Conservation (phyloP, 2,329 filamentous ascomycete species). For the Akanthomyces dipterigenus region DNA sequence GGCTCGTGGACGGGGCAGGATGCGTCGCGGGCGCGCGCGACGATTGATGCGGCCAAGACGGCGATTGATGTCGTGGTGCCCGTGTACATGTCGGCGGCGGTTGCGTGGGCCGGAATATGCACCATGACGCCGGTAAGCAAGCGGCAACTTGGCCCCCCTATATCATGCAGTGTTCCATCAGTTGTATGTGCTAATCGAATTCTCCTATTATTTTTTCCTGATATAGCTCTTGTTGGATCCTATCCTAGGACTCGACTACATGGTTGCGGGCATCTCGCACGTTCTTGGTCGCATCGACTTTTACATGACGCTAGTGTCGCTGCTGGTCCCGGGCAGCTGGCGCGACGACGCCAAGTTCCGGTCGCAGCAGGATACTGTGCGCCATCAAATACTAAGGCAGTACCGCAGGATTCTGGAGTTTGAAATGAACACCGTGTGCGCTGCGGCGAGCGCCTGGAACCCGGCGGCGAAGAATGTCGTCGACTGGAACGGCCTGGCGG, state of each 20-base stretch:
- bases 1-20: slow-evolving; percentile 20
- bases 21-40: slow-evolving; percentile 22
- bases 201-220: not conserved
- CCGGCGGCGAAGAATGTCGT: slow-evolving; percentile 30
- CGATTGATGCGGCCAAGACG: slow-evolving; percentile 22
- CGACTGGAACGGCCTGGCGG: slow-evolving; percentile 25
- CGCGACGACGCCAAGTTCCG: slow-evolving; percentile 19
- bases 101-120: slow-evolving; percentile 31
- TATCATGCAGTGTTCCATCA: not conserved
- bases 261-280: slow-evolving; percentile 25
- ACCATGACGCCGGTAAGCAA: slow-evolving; percentile 30
- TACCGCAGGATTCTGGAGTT: slow-evolving; percentile 30
- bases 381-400: slow-evolving; percentile 21
- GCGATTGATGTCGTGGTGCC: slow-evolving; percentile 21
- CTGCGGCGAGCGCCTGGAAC: slow-evolving; percentile 31
- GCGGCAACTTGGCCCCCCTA: not conserved
- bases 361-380: slow-evolving; percentile 16
- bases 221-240: slow-evolving; percentile 29
- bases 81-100: slow-evolving; percentile 22
- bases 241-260: slow-evolving; percentile 25
- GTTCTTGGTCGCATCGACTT: slow-evolving; percentile 27
- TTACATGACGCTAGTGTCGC: slow-evolving; percentile 27
- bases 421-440: slow-evolving; percentile 35
- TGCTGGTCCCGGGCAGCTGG: slow-evolving; percentile 20
- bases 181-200: not conserved